Conservation (phyloP, 139 green algal species). For the Chlamydomonas schloesseri region DNA sequence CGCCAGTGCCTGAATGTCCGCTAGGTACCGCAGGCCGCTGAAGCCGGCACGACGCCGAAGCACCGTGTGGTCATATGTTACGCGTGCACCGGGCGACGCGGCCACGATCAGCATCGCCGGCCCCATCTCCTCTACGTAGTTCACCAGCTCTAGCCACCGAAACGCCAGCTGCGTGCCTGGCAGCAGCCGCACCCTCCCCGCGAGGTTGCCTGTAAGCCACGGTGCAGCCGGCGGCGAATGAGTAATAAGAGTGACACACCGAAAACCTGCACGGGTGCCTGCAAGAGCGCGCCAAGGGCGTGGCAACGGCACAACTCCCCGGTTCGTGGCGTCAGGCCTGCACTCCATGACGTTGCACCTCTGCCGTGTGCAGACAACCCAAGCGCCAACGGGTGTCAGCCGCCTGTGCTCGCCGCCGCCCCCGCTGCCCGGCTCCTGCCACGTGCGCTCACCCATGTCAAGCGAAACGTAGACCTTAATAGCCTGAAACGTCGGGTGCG, state of each 20-base stretch:
- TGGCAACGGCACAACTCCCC: too few species aligned
- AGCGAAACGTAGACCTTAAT: background rate
- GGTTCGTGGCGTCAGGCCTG: too few species aligned
- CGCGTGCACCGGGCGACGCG: background rate
- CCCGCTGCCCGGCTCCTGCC: too few species aligned
- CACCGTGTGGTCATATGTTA: background rate
- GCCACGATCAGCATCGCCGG: background rate
- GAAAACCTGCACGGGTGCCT: too few species aligned
- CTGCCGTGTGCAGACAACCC: too few species aligned
- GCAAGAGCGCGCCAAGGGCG: too few species aligned
- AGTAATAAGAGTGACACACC: too few species aligned
- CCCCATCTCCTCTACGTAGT: background rate
- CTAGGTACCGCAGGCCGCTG: background rate
- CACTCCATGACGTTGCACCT: too few species aligned
- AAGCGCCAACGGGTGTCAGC: too few species aligned
- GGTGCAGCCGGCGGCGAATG: too few species aligned
- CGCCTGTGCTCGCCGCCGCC: too few species aligned
- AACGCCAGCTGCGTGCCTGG: slow-evolving; percentile 1
- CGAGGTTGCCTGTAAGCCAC: too few species aligned
- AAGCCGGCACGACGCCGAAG: background rate
- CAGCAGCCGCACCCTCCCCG: background rate
- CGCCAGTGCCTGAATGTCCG: background rate
- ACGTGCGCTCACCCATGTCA: background rate
- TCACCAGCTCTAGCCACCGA: background rate
- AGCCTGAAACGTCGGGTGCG: background rate